phyloP scores from a whole-genome alignment of 1,284 basidiomycete species.

The Marasmius oreades region DNA sequence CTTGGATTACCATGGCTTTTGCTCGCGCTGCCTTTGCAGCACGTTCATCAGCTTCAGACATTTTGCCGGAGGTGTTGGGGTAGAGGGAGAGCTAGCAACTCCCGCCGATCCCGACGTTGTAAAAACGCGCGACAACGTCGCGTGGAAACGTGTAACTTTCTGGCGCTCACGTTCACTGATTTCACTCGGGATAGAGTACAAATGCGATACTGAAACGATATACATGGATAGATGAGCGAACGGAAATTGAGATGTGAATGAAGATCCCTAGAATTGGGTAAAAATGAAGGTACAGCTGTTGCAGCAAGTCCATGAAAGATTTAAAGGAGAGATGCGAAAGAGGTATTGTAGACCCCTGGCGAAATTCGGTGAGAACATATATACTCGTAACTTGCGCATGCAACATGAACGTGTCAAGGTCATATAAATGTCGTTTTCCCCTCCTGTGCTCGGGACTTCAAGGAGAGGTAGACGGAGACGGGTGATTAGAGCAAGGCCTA shows the following conservation, averaged over 20 bases:
- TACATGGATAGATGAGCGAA: background rate
- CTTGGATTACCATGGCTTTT: conserved; percentile 61
- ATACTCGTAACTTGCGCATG: too few species aligned
- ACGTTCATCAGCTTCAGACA: conserved; percentile 66
- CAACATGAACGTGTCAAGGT: too few species aligned
- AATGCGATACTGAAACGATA: background rate
- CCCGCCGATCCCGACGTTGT: background rate
- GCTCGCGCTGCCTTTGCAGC: conserved; percentile 77
- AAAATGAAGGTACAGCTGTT: background rate
- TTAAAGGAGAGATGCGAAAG: too few species aligned
- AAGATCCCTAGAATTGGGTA: background rate
- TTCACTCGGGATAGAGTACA: background rate
- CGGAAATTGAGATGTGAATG: background rate
- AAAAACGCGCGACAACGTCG: background rate
- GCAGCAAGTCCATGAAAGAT: too few species aligned
- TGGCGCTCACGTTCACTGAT: background rate
- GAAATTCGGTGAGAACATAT: too few species aligned
- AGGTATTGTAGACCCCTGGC: too few species aligned
- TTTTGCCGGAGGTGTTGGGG: conserved; percentile 18
- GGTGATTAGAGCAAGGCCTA: too few species aligned
- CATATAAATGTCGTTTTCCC: too few species aligned
- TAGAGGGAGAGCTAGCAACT: background rate
- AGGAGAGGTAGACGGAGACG: too few species aligned
- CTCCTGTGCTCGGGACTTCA: background rate
- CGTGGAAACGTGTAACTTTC: background rate